These are phyloP conservation scores for Avena insularis DNA, from an alignment of 176 grass and related monocot genomes.

Conservation along the genomic window DNA sequence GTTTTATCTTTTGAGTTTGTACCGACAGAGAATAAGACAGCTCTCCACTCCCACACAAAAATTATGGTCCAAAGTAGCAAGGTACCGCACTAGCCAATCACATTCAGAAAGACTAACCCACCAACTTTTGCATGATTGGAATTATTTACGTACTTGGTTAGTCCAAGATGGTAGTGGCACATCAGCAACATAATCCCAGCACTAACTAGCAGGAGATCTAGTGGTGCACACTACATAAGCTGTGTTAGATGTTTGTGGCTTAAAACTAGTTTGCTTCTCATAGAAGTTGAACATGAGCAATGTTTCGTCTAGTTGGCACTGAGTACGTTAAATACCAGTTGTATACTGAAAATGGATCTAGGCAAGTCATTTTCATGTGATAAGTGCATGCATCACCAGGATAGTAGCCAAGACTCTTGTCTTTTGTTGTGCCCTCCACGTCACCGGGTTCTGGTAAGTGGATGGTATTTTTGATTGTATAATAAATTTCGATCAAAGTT, in stretches of 20 bases:
- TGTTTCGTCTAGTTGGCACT: neutral
- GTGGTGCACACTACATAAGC: constrained; percentile 23
- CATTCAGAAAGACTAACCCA: constrained; percentile 19
- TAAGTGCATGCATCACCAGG: neutral
- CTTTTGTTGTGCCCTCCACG: neutral
- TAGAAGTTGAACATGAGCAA: neutral
- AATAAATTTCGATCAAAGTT: neutral
- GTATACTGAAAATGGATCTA: neutral
- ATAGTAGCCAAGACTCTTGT: neutral
- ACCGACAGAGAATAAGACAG: neutral
- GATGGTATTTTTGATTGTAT: neutral
- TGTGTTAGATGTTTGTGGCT: neutral
- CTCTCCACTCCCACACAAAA: neutral
- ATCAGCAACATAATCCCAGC: constrained; percentile 30
- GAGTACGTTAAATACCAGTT: neutral
- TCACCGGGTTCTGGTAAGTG: neutral
- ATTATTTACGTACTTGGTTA: constrained; percentile 27
- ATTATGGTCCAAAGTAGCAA: constrained; percentile 4
- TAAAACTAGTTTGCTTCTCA: neutral
- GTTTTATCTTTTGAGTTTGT: neutral
- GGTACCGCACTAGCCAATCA: constrained; percentile 17
- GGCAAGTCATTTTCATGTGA: neutral
- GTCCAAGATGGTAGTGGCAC: constrained; percentile 40
- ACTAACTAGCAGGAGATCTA: constrained; percentile 41
- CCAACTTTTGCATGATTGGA: constrained; percentile 35